Percentiles rank a stretch among this genome's conserved stretches.
Conservation (phyloP, 2,329 filamentous ascomycete species). For the Chaetomium strumarium region DNA sequence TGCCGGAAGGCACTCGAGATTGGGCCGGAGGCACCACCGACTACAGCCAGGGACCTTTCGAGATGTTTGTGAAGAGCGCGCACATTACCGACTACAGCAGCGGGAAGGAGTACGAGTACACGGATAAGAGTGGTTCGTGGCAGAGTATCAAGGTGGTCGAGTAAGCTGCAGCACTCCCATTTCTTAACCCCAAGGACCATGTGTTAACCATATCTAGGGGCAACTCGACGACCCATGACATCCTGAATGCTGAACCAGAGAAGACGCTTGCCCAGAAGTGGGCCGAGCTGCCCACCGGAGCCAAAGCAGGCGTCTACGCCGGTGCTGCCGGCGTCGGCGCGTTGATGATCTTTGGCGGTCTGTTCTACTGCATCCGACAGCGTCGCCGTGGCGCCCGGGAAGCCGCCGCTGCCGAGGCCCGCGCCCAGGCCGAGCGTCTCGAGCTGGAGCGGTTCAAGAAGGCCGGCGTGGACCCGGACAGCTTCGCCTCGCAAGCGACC, state of each 20-base stretch:
- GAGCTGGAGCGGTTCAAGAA: slow-evolving; percentile 47
- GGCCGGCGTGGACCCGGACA: slow-evolving; percentile 44
- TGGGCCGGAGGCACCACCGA: slow-evolving; percentile 68
- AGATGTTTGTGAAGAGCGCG: slow-evolving; percentile 64
- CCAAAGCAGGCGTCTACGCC: slow-evolving; percentile 50
- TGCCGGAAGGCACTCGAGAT: slow-evolving; percentile 52
- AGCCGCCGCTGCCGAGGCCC: slow-evolving; percentile 40
- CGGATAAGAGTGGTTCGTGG: slow-evolving; percentile 55
- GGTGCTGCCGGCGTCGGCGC: slow-evolving; percentile 41
- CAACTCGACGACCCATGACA: slow-evolving; percentile 50
- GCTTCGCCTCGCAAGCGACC: slow-evolving; percentile 32
- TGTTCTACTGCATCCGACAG: slow-evolving; percentile 52
- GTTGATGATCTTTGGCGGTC: slow-evolving; percentile 35
- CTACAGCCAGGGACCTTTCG: slow-evolving; percentile 60
- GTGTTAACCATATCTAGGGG: slow-evolving; percentile 34
- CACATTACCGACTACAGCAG: slow-evolving; percentile 52
- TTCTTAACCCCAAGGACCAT: no score
- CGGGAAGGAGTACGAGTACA: slow-evolving; percentile 60
- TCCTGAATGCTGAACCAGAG: slow-evolving; percentile 36
- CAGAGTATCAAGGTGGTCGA: slow-evolving; percentile 54
- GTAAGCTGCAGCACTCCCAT: slow-evolving; percentile 35
- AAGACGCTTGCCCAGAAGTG: slow-evolving; percentile 47
- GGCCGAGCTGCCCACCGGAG: slow-evolving; percentile 41
- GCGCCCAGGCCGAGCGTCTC: slow-evolving; percentile 41
- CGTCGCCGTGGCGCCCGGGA: slow-evolving; percentile 47